These are phyloP conservation scores for Rubia tinctorum DNA, from an alignment of 305 asterid genomes.

Conservation along the genomic window DNA sequence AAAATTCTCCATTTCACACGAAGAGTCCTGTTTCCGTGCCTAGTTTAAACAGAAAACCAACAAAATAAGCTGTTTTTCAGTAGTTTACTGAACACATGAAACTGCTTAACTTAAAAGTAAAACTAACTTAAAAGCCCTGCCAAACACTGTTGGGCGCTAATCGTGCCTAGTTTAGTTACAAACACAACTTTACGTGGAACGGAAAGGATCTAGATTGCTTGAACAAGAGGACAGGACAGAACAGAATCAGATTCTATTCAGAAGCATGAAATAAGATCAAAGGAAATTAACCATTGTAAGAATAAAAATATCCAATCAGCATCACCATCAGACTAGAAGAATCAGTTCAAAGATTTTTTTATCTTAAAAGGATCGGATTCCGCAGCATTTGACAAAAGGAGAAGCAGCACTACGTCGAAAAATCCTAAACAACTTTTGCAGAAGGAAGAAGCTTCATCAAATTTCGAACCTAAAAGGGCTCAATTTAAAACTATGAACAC, in stretches of 20 bases:
- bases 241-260: constrained; percentile 15
- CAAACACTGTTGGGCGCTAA: no score
- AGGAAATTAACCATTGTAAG: not conserved
- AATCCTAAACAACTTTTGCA: not conserved
- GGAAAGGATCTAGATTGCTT: not conserved
- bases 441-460: constrained; percentile 20
- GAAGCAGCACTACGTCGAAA: not conserved
- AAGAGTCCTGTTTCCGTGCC: no score
- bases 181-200: not conserved
- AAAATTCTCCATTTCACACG: not conserved
- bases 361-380: constrained; percentile 30
- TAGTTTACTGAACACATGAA: not conserved
- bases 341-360: constrained; percentile 21
- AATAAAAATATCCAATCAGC: not conserved
- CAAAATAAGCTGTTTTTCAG: not conserved
- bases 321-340: constrained; percentile 8
- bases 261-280: not conserved
- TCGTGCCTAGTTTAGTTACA: no score
- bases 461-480: constrained; percentile 13
- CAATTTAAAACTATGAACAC: not conserved
- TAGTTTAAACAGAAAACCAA: no score
- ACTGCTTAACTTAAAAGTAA: no score
- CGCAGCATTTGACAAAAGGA: constrained; percentile 11
- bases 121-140: no score
- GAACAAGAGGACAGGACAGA: not conserved